Evolutionary conservation across 129 eudicot genomes (phyloP).

Genomic region (Chrysanthemum lavandulifolium): DNA sequence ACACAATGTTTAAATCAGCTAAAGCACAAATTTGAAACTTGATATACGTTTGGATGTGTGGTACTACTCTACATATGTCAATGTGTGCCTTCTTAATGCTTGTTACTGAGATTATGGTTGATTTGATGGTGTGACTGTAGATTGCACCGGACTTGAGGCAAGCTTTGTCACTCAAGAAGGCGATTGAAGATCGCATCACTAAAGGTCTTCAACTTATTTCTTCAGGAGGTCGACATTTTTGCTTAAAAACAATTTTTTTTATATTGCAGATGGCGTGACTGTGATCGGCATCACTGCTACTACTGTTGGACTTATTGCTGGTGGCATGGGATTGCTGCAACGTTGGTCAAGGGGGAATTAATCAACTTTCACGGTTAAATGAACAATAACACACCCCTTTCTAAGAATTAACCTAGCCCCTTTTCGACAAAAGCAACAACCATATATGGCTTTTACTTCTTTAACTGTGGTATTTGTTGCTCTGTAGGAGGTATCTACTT

Average conservation of each 20-base stretch:
- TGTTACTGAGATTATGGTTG: slow-evolving; percentile 11
- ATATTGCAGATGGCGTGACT: slow-evolving; percentile 52
- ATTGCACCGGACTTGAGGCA: slow-evolving; percentile 78
- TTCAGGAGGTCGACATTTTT: background rate
- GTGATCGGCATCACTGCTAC: slow-evolving; percentile 69
- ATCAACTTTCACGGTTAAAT: slow-evolving; percentile 10
- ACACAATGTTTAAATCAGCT: too few relatives aligned
- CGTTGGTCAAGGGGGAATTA: slow-evolving; percentile 45
- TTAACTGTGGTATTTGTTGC: slow-evolving; percentile 10
- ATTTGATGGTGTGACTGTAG: slow-evolving; percentile 28
- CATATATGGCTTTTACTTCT: slow-evolving; percentile 14
- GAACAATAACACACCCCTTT: background rate
- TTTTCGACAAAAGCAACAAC: slow-evolving; percentile 1
- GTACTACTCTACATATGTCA: background rate
- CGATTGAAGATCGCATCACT: slow-evolving; percentile 51
- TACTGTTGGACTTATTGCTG: slow-evolving; percentile 62
- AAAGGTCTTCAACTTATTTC: slow-evolving; percentile 38
- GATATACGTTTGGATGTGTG: background rate
- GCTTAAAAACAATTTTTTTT: background rate
- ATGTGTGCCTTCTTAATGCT: background rate
- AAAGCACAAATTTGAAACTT: too few relatives aligned
- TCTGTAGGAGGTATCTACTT: slow-evolving; percentile 17
- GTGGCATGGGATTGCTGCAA: slow-evolving; percentile 69
- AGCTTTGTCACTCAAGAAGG: slow-evolving; percentile 59
- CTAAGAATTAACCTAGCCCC: slow-evolving; percentile 13